phyloP scores from a whole-genome alignment of 2,329 filamentous ascomycete species.

The Parastagonospora nodorum region DNA sequence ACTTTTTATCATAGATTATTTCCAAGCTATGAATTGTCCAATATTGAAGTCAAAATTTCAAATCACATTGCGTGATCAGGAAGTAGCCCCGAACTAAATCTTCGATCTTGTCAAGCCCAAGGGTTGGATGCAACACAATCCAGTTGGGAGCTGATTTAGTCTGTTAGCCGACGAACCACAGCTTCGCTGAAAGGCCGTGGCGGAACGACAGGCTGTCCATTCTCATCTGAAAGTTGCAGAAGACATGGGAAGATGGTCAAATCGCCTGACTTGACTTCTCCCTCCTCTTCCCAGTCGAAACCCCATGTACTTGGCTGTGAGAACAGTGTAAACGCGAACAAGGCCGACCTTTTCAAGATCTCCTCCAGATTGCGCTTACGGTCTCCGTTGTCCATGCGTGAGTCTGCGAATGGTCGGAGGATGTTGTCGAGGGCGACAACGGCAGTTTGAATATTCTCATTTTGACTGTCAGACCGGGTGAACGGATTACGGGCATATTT shows the following conservation, averaged over 20 bases:
- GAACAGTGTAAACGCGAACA: slow-evolving; percentile 44
- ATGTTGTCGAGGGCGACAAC: slow-evolving; percentile 29
- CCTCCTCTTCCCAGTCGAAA: slow-evolving; percentile 40
- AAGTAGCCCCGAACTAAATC: background rate
- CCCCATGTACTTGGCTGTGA: slow-evolving; percentile 41
- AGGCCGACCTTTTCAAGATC: slow-evolving; percentile 40
- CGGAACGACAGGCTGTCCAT: slow-evolving; percentile 28
- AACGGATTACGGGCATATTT: slow-evolving; percentile 33
- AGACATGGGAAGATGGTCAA: slow-evolving; percentile 44
- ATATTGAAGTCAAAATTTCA: background rate
- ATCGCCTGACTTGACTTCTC: slow-evolving; percentile 28
- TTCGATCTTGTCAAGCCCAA: too few species aligned
- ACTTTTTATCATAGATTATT: background rate
- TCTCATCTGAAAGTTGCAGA: slow-evolving; percentile 39
- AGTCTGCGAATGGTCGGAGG: slow-evolving; percentile 33
- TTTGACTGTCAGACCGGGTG: slow-evolving; percentile 28
- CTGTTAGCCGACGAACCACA: slow-evolving; percentile 30
- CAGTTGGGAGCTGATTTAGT: slow-evolving; percentile 7
- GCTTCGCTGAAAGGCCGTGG: slow-evolving; percentile 38
- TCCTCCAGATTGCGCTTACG: slow-evolving; percentile 40
- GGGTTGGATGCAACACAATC: background rate
- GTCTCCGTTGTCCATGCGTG: slow-evolving; percentile 31
- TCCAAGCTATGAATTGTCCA: background rate
- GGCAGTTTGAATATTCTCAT: slow-evolving; percentile 26
- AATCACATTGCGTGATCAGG: background rate